Conservation (phyloP, 2,329 filamentous ascomycete genomes). For the Graphiopsis chlorocephala region DNA sequence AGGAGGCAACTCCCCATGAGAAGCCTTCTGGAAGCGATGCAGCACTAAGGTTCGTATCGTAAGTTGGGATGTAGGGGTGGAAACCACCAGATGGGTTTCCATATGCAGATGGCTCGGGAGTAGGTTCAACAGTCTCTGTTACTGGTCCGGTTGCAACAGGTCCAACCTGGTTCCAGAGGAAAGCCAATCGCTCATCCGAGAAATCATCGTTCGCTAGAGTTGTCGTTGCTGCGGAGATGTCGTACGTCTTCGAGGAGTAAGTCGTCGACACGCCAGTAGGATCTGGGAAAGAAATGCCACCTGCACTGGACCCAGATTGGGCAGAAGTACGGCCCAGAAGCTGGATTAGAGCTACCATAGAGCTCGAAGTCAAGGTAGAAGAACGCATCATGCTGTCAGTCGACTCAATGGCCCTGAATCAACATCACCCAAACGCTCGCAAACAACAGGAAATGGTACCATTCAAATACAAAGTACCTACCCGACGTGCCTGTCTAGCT, state of each 20-base stretch:
- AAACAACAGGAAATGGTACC: not conserved
- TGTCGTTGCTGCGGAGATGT: constrained; percentile 44
- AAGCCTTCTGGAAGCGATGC: constrained; percentile 35
- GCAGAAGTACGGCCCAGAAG: not conserved
- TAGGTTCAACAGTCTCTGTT: constrained; percentile 30
- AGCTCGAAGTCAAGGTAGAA: not conserved
- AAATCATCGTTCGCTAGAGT: constrained; percentile 45
- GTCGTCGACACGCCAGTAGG: constrained; percentile 30
- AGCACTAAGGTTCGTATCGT: constrained; percentile 32
- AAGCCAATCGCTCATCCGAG: constrained; percentile 46
- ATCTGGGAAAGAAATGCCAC: constrained; percentile 28
- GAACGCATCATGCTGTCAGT: not conserved
- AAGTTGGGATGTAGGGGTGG: constrained; percentile 43
- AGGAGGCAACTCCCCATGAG: constrained; percentile 22
- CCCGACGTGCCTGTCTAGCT: not conserved
- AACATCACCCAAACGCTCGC: not conserved
- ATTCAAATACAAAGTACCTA: constrained; percentile 1
- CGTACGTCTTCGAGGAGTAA: constrained; percentile 38
- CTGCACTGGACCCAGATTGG: not conserved
- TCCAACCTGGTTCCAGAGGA: constrained; percentile 34
- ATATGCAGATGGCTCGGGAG: constrained; percentile 34
- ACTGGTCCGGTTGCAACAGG: constrained; percentile 26
- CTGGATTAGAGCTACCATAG: not conserved
- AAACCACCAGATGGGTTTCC: constrained; percentile 33
- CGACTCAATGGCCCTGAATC: not conserved